Percentiles rank a stretch among this genome's conserved stretches.
Evolutionary conservation across 2,329 filamentous ascomycete genomes (phyloP).

Genomic region (Bipolaris zeicola): DNA sequence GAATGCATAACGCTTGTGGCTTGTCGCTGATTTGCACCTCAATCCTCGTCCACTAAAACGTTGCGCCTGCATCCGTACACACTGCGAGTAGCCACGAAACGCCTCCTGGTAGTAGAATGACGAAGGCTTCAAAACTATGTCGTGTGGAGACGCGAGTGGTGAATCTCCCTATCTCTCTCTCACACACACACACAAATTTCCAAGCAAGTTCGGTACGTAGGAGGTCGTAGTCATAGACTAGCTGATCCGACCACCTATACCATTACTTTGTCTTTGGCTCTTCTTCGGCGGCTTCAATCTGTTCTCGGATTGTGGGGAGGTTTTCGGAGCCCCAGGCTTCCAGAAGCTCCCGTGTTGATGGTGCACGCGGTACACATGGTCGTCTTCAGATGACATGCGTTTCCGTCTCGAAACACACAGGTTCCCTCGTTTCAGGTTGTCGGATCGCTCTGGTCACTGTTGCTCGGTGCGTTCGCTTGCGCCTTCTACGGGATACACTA

Average conservation of each 20-base stretch:
- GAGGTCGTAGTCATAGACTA: slow-evolving; percentile 7
- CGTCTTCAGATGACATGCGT: slow-evolving; percentile 1
- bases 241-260: not conserved
- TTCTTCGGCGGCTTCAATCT: not conserved
- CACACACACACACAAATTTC: not conserved
- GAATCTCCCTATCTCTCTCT: not conserved
- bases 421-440: not conserved
- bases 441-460: not conserved
- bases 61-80: not conserved
- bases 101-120: not conserved
- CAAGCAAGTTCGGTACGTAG: slow-evolving; percentile 8
- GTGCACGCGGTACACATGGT: slow-evolving; percentile 10
- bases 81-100: not conserved
- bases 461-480: not conserved
- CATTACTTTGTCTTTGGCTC: slow-evolving; percentile 10
- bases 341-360: slow-evolving; percentile 13
- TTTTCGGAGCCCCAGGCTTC: slow-evolving; percentile 20
- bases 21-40: not conserved
- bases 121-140: not conserved
- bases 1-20: slow-evolving; percentile 3
- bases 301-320: not conserved
- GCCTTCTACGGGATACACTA: not conserved
- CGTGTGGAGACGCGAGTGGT: slow-evolving; percentile 16
- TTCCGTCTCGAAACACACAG: not conserved
- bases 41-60: not conserved